phyloP scores from a whole-genome alignment of 257 asterid genomes.

The Verbascum thapsus region DNA sequence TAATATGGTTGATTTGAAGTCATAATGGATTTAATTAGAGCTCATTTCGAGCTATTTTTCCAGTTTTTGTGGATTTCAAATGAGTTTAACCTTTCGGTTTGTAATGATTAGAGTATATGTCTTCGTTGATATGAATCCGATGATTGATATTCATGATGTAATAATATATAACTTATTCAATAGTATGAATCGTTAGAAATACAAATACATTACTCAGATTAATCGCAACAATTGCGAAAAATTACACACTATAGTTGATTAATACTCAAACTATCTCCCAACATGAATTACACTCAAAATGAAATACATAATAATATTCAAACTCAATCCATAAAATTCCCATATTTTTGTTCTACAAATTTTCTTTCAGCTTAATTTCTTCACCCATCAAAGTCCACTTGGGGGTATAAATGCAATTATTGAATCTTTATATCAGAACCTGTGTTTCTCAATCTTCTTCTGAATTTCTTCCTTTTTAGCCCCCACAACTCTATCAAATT shows the following conservation, averaged over 20 bases:
- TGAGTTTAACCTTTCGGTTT: too few species aligned
- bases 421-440: slow-evolving; percentile 29
- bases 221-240: not conserved
- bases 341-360: not conserved
- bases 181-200: too few species aligned
- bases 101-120: too few species aligned
- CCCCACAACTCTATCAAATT: slow-evolving; percentile 60
- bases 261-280: slow-evolving; percentile 4
- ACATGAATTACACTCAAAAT: not conserved
- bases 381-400: not conserved
- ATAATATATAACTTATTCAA: too few species aligned
- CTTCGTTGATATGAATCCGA: too few species aligned
- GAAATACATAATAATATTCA: not conserved
- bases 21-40: too few species aligned
- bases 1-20: too few species aligned
- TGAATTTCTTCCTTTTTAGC: slow-evolving; percentile 46
- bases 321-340: not conserved
- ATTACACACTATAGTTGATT: not conserved
- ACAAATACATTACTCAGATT: too few species aligned
- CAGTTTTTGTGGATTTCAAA: too few species aligned
- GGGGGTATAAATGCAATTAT: slow-evolving; percentile 21
- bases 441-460: slow-evolving; percentile 56
- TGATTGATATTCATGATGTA: too few species aligned
- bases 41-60: too few species aligned
- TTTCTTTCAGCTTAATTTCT: not conserved